These are phyloP conservation scores for Talaromyces trachyspermus DNA, from an alignment of 495 filamentous ascomycete genomes.

Conservation along the genomic window DNA sequence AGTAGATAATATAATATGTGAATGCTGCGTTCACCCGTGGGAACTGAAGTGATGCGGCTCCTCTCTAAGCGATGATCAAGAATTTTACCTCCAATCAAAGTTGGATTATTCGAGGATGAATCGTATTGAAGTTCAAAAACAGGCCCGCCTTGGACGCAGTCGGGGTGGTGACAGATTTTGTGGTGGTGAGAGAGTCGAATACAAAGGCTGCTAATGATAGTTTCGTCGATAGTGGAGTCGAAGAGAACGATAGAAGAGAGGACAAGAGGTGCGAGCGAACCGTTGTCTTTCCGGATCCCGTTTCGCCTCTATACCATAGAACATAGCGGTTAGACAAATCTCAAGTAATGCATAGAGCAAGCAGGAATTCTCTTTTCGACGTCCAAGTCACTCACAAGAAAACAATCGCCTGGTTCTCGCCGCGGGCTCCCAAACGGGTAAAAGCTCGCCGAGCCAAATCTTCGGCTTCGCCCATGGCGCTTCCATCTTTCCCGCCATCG, in stretches of 20 bases:
- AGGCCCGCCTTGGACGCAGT: slow-evolving; percentile 93
- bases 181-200: slow-evolving; percentile 93
- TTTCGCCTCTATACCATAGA: slow-evolving; percentile 67
- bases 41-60: slow-evolving; percentile 81
- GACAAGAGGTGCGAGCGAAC: slow-evolving; percentile 81
- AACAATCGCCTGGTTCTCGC: slow-evolving; percentile 85
- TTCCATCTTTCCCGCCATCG: slow-evolving; percentile 82
- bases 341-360: no score
- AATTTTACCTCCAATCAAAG: slow-evolving; percentile 86
- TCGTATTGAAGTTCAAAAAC: slow-evolving; percentile 97
- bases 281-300: slow-evolving; percentile 91
- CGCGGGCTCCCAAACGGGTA: slow-evolving; percentile 76
- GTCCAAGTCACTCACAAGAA: slow-evolving; percentile 93
- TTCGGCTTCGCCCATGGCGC: slow-evolving; percentile 79
- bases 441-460: slow-evolving; percentile 80
- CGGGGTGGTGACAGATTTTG: slow-evolving; percentile 92
- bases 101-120: slow-evolving; percentile 68
- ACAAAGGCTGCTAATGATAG: slow-evolving; percentile 88
- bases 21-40: slow-evolving; percentile 93
- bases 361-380: no score
- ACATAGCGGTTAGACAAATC: not conserved
- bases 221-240: slow-evolving; percentile 87
- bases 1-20: slow-evolving; percentile 93
- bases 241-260: slow-evolving; percentile 75
- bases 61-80: slow-evolving; percentile 89